Evolutionary conservation across 2,329 filamentous ascomycete genomes (phyloP).

Genomic region (Diaporthe citriasiana): DNA sequence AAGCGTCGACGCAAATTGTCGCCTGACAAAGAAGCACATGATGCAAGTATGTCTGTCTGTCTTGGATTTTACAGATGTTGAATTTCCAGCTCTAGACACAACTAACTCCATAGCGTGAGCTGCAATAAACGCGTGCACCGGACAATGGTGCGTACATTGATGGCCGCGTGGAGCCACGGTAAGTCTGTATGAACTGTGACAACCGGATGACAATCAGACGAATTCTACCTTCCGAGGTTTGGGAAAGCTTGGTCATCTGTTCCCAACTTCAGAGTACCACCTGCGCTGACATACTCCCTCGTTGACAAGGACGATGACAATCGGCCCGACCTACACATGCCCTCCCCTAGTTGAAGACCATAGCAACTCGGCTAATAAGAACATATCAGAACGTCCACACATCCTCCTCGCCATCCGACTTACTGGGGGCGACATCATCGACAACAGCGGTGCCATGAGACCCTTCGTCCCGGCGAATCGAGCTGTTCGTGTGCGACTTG

Average conservation of each 20-base stretch:
- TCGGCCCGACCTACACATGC: not conserved
- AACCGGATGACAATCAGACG: slow-evolving; percentile 23
- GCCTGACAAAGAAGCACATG: not conserved
- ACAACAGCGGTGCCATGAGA: not conserved
- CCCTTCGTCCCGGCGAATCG: not conserved
- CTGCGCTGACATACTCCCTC: not conserved
- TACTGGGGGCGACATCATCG: not conserved
- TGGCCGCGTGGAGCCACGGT: not conserved
- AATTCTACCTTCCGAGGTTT: not conserved
- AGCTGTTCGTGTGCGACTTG: not conserved
- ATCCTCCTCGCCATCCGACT: not conserved
- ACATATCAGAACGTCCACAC: not conserved
- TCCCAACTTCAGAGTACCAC: not conserved
- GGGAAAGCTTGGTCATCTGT: not conserved
- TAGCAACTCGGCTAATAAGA: not conserved
- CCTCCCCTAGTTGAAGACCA: not conserved
- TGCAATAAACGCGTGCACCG: not conserved
- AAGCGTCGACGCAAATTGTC: not conserved
- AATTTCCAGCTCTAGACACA: not conserved
- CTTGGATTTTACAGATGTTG: not conserved
- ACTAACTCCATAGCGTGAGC: not conserved
- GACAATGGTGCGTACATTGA: not conserved
- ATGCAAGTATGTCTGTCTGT: not conserved
- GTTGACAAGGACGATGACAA: not conserved
- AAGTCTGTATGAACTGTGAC: not conserved